Percentiles rank a stretch among this genome's conserved stretches.
phyloP scores from a whole-genome alignment of 106 monocot genomes.

The Dioscorea alata region DNA sequence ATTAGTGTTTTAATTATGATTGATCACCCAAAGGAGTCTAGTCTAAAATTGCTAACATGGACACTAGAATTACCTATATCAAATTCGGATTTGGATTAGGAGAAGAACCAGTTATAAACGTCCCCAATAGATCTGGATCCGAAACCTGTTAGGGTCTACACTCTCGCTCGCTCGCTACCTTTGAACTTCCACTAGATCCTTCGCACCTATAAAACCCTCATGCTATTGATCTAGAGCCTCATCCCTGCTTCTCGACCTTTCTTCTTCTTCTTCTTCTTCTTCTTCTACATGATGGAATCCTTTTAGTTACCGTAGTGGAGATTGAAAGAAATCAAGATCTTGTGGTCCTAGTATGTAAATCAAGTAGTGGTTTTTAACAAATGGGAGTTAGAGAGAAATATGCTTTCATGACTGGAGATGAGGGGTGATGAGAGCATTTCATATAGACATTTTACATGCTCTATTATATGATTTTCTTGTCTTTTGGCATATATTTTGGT shows the following conservation, averaged over 20 bases:
- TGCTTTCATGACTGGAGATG: slow-evolving; percentile 65
- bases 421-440: slow-evolving; percentile 18
- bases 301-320: slow-evolving; percentile 15
- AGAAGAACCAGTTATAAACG: slow-evolving; percentile 77
- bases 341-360: slow-evolving; percentile 36
- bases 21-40: no score
- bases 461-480: no score
- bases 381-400: slow-evolving; percentile 25
- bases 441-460: no score
- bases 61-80: no score
- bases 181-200: slow-evolving; percentile 77
- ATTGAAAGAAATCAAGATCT: slow-evolving; percentile 51
- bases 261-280: no score
- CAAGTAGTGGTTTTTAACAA: slow-evolving; percentile 36
- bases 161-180: slow-evolving; percentile 74
- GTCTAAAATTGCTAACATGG: no score
- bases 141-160: slow-evolving; percentile 28
- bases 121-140: slow-evolving; percentile 77
- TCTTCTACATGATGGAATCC: no score
- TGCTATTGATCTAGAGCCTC: slow-evolving; percentile 46
- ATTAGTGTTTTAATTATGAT: no score
- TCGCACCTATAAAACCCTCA: slow-evolving; percentile 44
- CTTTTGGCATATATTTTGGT: no score
- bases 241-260: slow-evolving; percentile 24
- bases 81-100: not conserved